A percentile compares a stretch with the other conserved stretches of the same genome.
These are phyloP conservation scores for Arabidopsis lyrata DNA, from an alignment of 441 rosid genomes.

Conservation along the genomic window DNA sequence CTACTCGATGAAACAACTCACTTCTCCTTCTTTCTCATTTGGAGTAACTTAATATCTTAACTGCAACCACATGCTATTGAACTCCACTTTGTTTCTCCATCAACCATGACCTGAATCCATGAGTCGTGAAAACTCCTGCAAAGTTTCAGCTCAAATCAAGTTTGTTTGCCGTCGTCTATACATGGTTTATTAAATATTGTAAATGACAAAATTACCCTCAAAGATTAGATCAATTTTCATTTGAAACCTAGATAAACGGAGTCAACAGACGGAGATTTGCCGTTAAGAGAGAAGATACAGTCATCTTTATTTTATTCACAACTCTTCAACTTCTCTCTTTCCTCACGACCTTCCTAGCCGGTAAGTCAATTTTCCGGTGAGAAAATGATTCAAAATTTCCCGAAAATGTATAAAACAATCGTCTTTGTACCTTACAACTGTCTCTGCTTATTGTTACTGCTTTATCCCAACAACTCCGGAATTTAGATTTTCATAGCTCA, in stretches of 20 bases:
- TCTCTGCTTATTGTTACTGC: neutral
- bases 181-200: no score
- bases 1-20: no score
- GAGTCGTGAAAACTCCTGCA: no score
- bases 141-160: no score
- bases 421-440: neutral
- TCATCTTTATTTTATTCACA: neutral
- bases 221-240: neutral
- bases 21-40: no score
- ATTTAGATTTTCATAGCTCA: neutral
- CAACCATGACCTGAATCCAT: no score
- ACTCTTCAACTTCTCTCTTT: neutral
- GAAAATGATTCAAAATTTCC: neutral
- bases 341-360: neutral
- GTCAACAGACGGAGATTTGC: neutral
- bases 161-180: no score
- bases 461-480: neutral
- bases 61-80: no score
- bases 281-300: neutral
- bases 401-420: neutral
- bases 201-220: neutral
- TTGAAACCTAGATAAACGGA: neutral
- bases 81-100: no score
- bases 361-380: neutral
- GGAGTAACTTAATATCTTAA: no score